Conservation (phyloP, 768 basidiomycete species). For the Thelephora aurantiotincta region DNA sequence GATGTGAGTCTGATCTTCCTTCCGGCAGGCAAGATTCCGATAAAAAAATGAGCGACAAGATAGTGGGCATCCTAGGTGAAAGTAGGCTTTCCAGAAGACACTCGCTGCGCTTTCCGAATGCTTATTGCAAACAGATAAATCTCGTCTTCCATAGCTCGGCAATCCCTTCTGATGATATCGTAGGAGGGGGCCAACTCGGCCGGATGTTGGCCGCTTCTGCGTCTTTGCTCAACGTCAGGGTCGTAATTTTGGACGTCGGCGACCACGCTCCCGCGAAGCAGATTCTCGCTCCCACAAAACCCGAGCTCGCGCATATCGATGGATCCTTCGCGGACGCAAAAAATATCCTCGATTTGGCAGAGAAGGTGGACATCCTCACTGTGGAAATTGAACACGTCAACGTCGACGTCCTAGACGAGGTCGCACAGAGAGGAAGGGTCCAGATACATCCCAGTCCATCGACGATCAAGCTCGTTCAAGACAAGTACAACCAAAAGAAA, state of each 20-base stretch:
- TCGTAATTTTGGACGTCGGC: slow-evolving; percentile 78
- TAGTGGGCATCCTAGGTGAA: slow-evolving; percentile 24
- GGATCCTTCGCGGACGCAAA: slow-evolving; percentile 76
- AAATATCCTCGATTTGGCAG: slow-evolving; percentile 69
- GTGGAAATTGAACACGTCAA: slow-evolving; percentile 97
- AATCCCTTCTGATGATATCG: neutral
- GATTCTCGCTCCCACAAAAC: slow-evolving; percentile 41
- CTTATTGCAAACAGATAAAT: neutral
- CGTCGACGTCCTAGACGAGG: slow-evolving; percentile 51
- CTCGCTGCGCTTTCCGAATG: neutral
- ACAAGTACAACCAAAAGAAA: slow-evolving; percentile 52
- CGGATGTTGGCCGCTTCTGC: slow-evolving; percentile 93
- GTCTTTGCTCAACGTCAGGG: slow-evolving; percentile 69
- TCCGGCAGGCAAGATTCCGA: neutral
- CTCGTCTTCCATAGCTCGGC: neutral
- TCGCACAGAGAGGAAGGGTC: slow-evolving; percentile 25
- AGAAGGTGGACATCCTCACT: slow-evolving; percentile 75
- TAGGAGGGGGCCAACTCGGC: slow-evolving; percentile 94
- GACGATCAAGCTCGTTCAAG: slow-evolving; percentile 78
- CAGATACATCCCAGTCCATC: slow-evolving; percentile 58
- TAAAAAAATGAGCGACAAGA: slow-evolving; percentile 9
- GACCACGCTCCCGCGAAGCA: slow-evolving; percentile 83
- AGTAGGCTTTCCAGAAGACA: slow-evolving; percentile 13
- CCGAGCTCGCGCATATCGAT: slow-evolving; percentile 53
- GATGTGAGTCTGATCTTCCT: neutral